phyloP scores from a whole-genome alignment of 768 basidiomycete species.

The Lentinula detonsa region DNA sequence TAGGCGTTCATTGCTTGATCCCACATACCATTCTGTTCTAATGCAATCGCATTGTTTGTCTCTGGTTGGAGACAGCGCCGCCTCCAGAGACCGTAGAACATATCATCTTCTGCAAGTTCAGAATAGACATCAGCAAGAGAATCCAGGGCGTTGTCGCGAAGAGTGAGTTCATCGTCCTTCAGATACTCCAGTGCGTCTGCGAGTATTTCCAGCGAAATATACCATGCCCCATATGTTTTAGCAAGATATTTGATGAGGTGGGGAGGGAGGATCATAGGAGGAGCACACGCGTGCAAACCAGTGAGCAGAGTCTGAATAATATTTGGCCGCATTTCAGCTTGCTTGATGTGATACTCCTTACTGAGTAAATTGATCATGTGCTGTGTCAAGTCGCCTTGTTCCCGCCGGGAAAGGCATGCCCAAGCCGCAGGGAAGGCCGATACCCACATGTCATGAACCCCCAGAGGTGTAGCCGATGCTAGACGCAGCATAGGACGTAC shows the following conservation, averaged over 20 bases:
- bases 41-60: slow-evolving; percentile 82
- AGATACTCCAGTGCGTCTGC: slow-evolving; percentile 71
- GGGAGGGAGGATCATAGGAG: slow-evolving; percentile 86
- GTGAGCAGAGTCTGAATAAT: slow-evolving; percentile 86
- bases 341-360: slow-evolving; percentile 90
- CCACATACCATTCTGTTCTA: slow-evolving; percentile 98
- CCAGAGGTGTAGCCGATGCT: slow-evolving; percentile 69
- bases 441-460: slow-evolving; percentile 82
- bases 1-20: slow-evolving; percentile 84
- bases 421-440: slow-evolving; percentile 83
- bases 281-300: slow-evolving; percentile 79
- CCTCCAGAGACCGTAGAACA: slow-evolving; percentile 96
- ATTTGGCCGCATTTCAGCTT: slow-evolving; percentile 86
- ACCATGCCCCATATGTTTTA: slow-evolving; percentile 96
- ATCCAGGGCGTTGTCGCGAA: slow-evolving; percentile 82
- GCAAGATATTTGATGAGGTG: slow-evolving; percentile 94
- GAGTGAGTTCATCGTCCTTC: slow-evolving; percentile 72
- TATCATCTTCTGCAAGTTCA: slow-evolving; percentile 92
- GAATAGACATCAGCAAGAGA: slow-evolving; percentile 94
- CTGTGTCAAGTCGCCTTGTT: slow-evolving; percentile 84
- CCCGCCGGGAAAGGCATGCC: slow-evolving; percentile 77
- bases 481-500: slow-evolving; percentile 79
- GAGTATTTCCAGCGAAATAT: slow-evolving; percentile 82
- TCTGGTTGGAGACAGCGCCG: slow-evolving; percentile 84
- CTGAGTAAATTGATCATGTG: slow-evolving; percentile 87